Base-by-base conservation (phyloP, 768 basidiomycete species). In the Galerina marginata region DNA sequence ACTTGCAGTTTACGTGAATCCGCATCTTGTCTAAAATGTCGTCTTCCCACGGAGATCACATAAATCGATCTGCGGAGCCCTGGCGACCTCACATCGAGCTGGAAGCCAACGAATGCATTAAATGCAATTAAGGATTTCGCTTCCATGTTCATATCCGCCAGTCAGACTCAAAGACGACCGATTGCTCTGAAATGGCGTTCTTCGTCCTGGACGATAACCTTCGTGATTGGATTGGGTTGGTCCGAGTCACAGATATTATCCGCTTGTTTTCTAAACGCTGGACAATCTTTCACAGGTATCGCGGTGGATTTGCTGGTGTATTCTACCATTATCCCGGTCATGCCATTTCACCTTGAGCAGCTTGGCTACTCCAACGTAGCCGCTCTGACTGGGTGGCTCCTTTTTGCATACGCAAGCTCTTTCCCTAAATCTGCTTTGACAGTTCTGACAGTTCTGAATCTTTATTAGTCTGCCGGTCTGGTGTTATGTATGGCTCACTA, bases 261-360 rank as follows among this genome's bases (percentile, higher is more conserved):
- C 42, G 15, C 1, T 47, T 39, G 16, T 25, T 23, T 15, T 40
- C n/a, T 23, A 42, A 20, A 20, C 20, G 20, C 20, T 20, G 20
- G 20, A 20, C 20, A 20, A 20, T 20, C 20, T 20, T 54, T 44
- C 36, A 15, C 50, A 83, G 80, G 81, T 3, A 69, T 82, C 39
- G 73, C 74, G 12, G 82, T 81, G 1, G 87, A 88, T 68, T 65
- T 86, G 1, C 70, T 88, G n/a, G 82, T 85, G 9, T 88, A 88
- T 65, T 84, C 86, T 4, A 76, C 85, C 26, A 83, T 87, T 58
- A 82, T 87, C 36, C 87, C 87, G 9, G 85, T 88, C 33, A 77
- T 88, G 58, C 86, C 87, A 1, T 88, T 88, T 65, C 86, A 85
- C 37, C 79, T 89, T 23, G 80, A 86, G 64, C 68, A 58, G 5